Base-by-base conservation (phyloP, 495 filamentous ascomycete species). In the Penicillium desertorum region DNA sequence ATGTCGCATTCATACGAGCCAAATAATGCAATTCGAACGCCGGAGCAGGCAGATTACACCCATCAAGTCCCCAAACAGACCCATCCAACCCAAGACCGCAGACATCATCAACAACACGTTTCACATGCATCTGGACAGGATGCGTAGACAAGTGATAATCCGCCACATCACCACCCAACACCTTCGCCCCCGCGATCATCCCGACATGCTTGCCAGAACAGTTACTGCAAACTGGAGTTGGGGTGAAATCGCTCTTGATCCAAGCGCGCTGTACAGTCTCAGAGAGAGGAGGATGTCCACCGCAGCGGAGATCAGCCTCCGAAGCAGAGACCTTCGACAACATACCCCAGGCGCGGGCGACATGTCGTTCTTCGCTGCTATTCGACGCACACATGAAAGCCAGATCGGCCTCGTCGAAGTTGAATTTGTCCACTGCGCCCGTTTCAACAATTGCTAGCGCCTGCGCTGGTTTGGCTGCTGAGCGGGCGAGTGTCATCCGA, bases 301-400 rank as follows among this genome's bases (percentile, higher is more conserved):
- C 71, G 41, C 74, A 76, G 20, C 66, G 63, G 8, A 78, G 65
- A 41, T 75, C 67, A 1, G 41, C 45, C 58, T 77, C 71, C 0
- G 43, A 20, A 0, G 61, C 66, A 3, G 47, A 22, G 19, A 65
- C 51, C 43, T 71, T 71, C 0, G n/a, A 39, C 11, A 79, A 53
- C 64, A 79, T 78, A 4, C 9, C 23, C 4, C 54, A 67, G 2
- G 70, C 70, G 2, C 69, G 69, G 10, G 54, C 17, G 29, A 76
- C 57, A 27, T 76, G 76, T 25, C 58, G 51, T 1, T 74, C 68
- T 61, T 79, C 73, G 52, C 75, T 76, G 54, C 56, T 78, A 58
- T 78, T 71, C n/a, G 76, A 77, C 8, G 74, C 71, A 43, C 75
- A 77, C 65, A 78, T 76, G 10, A 77, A 58, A 0, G 74, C 76